phyloP scores from a whole-genome alignment of 805 yeast species.

The Debaryomyces castellii region DNA sequence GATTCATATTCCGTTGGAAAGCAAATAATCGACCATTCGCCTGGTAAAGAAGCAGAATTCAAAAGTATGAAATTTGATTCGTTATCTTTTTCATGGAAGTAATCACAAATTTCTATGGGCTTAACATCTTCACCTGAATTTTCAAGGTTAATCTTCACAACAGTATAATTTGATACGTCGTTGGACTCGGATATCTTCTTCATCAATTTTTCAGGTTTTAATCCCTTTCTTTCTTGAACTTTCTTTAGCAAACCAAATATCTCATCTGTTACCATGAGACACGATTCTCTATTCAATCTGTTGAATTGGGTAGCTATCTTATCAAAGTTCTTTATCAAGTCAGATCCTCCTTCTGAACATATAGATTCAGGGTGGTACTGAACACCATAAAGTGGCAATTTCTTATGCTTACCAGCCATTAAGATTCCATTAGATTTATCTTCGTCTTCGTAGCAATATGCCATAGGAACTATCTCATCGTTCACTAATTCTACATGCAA shows the following conservation, averaged over 20 bases:
- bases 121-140: slow-evolving; percentile 14
- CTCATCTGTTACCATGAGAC: slow-evolving; percentile 1
- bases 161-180: background rate
- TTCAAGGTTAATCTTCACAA: slow-evolving; percentile 9
- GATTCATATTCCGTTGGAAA: slow-evolving; percentile 49
- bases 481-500: slow-evolving; percentile 48
- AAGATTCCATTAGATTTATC: slow-evolving; percentile 38
- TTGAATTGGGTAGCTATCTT: slow-evolving; percentile 40
- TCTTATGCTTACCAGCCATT: slow-evolving; percentile 75
- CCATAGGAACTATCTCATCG: slow-evolving; percentile 53
- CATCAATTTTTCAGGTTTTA: slow-evolving; percentile 12
- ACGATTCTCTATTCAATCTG: slow-evolving; percentile 10
- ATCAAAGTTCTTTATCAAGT: slow-evolving; percentile 65
- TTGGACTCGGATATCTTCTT: too few species aligned
- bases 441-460: slow-evolving; percentile 46
- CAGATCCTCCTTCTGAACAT: slow-evolving; percentile 69
- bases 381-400: slow-evolving; percentile 81
- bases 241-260: slow-evolving; percentile 5
- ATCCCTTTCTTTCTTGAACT: slow-evolving; percentile 16
- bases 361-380: slow-evolving; percentile 98
- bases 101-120: slow-evolving; percentile 56
- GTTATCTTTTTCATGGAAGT: slow-evolving; percentile 16
- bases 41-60: slow-evolving; percentile 81
- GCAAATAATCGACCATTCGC: slow-evolving; percentile 86
- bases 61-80: slow-evolving; percentile 56